A percentile compares a stretch with the other conserved stretches of the same genome.
Conservation (phyloP, 208 protist genomes). For the Acanthamoeba triangularis region DNA sequence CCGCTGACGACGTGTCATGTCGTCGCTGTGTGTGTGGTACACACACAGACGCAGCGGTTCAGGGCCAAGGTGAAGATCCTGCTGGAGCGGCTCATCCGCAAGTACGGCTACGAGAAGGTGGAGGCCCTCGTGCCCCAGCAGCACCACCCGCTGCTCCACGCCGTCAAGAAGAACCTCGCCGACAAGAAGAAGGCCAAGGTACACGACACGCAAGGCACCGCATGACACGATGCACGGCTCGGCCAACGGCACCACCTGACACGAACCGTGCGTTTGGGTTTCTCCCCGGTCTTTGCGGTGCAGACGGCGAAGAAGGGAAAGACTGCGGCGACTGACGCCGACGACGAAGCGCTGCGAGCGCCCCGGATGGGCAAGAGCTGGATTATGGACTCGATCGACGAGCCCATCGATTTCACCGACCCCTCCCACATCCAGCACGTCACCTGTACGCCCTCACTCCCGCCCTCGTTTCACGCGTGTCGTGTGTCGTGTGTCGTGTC, state of each 20-base stretch:
- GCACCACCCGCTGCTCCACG: constrained; percentile 14
- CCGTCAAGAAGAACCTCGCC: constrained; percentile 9
- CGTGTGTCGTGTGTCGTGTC: no score
- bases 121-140: neutral
- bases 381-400: constrained; percentile 22
- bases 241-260: no score
- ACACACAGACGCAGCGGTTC: constrained; percentile 70
- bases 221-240: no score
- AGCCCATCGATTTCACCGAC: constrained; percentile 26
- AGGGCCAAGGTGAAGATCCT: constrained; percentile 77
- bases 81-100: constrained; percentile 80
- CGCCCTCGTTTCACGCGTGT: no score
- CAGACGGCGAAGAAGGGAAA: neutral
- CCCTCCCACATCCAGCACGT: constrained; percentile 44
- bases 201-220: no score
- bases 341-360: neutral
- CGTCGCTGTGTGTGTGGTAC: constrained; percentile 59
- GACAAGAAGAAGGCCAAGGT: constrained; percentile 38
- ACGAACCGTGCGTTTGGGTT: no score
- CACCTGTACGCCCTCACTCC: neutral
- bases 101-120: constrained; percentile 67
- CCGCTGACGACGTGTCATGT: no score
- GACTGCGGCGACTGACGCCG: neutral
- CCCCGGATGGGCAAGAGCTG: neutral
- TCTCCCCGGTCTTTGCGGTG: no score